These are phyloP conservation scores for Cladosporium sp. DNA, from an alignment of 2,329 filamentous ascomycete species.

Conservation along the genomic window DNA sequence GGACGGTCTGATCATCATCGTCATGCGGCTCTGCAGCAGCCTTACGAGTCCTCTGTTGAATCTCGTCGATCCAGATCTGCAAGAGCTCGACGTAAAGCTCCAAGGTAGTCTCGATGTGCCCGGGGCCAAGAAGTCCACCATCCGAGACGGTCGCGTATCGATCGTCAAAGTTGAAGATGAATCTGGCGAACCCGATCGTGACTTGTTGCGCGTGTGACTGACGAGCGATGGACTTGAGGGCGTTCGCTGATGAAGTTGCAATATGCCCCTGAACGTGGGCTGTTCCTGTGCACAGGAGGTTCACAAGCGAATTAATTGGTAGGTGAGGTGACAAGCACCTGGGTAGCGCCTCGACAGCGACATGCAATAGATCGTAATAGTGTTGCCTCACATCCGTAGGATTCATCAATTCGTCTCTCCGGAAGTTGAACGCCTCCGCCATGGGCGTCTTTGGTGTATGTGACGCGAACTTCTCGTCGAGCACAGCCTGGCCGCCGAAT, in stretches of 20 bases:
- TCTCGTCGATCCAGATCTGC: slow-evolving; percentile 97
- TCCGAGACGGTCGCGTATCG: slow-evolving; percentile 98
- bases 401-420: slow-evolving; percentile 75
- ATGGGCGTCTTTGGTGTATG: slow-evolving; percentile 92
- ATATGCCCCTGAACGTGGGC: slow-evolving; percentile 93
- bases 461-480: slow-evolving; percentile 92
- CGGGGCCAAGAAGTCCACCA: slow-evolving; percentile 90
- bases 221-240: slow-evolving; percentile 89
- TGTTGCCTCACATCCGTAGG: slow-evolving; percentile 83
- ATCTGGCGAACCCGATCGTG: slow-evolving; percentile 92
- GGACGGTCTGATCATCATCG: slow-evolving; percentile 44
- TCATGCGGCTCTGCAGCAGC: slow-evolving; percentile 58
- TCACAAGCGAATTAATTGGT: slow-evolving; percentile 90
- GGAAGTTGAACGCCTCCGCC: slow-evolving; percentile 89
- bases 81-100: slow-evolving; percentile 90
- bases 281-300: slow-evolving; percentile 92
- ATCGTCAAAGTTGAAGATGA: slow-evolving; percentile 98
- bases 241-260: slow-evolving; percentile 86
- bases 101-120: slow-evolving; percentile 92
- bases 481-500: slow-evolving; percentile 90
- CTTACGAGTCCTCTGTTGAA: slow-evolving; percentile 80
- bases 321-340: slow-evolving; percentile 91
- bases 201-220: slow-evolving; percentile 94
- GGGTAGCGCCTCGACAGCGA: slow-evolving; percentile 91
- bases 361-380: slow-evolving; percentile 93